Evolutionary conservation across 495 filamentous ascomycete genomes (phyloP).

Genomic region (Sordaria brevicollis): DNA sequence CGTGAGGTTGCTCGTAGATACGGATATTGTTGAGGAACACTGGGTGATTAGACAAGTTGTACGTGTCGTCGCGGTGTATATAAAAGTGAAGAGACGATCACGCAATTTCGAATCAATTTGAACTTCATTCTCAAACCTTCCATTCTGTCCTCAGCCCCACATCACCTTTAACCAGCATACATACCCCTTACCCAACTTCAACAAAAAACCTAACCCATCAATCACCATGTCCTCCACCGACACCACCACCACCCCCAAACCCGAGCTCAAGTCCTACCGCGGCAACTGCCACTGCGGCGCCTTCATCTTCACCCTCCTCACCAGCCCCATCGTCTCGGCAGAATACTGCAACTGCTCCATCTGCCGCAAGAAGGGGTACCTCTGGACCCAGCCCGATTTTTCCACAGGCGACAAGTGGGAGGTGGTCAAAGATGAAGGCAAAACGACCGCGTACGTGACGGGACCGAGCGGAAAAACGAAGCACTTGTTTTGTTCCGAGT

Average conservation of each 20-base stretch:
- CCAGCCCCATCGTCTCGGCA: conserved; percentile 29
- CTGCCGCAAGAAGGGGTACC: conserved; percentile 34
- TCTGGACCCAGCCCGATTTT: conserved; percentile 25
- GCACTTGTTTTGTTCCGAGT: conserved; percentile 37
- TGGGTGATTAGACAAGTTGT: not conserved
- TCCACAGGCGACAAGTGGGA: conserved; percentile 32
- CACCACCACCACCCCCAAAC: conserved; percentile 2
- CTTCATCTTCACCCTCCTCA: conserved; percentile 35
- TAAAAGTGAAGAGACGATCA: not conserved
- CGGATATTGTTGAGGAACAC: not conserved
- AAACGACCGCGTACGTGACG: conserved; percentile 29
- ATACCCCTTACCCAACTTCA: not conserved
- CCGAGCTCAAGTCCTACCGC: conserved; percentile 39
- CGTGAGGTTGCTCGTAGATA: not conserved
- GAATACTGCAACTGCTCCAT: conserved; percentile 43
- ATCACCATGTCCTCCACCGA: not conserved
- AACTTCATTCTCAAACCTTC: not conserved
- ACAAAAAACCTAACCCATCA: not conserved
- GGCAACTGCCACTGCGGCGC: conserved; percentile 48
- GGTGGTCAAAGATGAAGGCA: conserved; percentile 29
- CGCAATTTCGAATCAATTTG: not conserved
- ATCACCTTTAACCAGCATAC: not conserved
- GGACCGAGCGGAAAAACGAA: conserved; percentile 9
- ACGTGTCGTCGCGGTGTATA: not conserved
- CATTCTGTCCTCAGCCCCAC: not conserved